Conservation (phyloP, 768 basidiomycete species). For the Nidularia sp. region DNA sequence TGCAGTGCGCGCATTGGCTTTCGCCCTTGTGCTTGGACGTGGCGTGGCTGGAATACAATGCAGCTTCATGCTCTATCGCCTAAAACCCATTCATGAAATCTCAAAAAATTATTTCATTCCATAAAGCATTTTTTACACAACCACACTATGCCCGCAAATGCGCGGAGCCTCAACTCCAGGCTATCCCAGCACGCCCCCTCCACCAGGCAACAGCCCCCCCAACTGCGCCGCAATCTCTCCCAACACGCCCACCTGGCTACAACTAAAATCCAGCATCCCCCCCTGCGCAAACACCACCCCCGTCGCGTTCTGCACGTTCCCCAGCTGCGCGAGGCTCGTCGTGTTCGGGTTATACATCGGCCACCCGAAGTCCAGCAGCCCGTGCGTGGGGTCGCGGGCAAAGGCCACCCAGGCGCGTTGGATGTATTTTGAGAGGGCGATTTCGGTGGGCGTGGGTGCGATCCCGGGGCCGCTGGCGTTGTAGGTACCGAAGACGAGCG, state of each 20-base stretch:
- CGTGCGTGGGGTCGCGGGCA: conserved; percentile 30
- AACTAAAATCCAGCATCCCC: conserved; percentile 10
- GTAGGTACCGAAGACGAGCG: conserved; percentile 33
- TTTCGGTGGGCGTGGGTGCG: conserved; percentile 14
- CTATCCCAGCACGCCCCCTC: not conserved
- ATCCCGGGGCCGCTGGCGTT: conserved; percentile 18
- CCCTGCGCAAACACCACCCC: conserved; percentile 12
- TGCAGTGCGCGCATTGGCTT: too few species aligned
- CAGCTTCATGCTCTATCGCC: too few species aligned
- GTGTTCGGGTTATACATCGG: conserved; percentile 14
- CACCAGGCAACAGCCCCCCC: not conserved
- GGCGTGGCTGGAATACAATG: too few species aligned
- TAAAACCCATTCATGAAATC: too few species aligned
- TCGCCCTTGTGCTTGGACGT: too few species aligned
- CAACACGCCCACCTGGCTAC: conserved; percentile 5
- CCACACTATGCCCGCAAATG: not conserved
- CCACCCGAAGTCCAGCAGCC: conserved; percentile 16
- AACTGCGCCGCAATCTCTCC: conserved; percentile 1
- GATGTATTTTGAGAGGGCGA: conserved; percentile 27
- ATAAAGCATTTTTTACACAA: too few species aligned
- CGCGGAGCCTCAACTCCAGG: not conserved
- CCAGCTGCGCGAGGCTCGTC: conserved; percentile 13
- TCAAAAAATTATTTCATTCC: too few species aligned
- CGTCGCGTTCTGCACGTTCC: conserved; percentile 13
- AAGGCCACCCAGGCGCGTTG: conserved; percentile 39